Conservation (phyloP, 2,329 filamentous ascomycete species). For the Beauveria medogensis region DNA sequence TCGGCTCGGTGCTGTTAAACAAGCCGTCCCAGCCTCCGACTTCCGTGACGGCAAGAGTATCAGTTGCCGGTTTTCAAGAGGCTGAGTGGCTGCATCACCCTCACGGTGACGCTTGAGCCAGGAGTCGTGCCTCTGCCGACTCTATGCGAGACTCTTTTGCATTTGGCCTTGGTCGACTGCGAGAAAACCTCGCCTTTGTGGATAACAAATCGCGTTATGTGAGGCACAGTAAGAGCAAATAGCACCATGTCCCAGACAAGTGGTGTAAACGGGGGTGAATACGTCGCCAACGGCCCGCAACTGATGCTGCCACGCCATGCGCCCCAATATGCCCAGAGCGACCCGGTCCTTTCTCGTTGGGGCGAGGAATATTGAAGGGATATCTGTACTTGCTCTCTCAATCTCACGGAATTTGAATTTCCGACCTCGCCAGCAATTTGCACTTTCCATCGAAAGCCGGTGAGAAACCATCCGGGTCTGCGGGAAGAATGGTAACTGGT, state of each 20-base stretch:
- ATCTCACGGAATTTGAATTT: not conserved
- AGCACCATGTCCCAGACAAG: not conserved
- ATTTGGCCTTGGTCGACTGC: not conserved
- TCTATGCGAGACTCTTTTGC: not conserved
- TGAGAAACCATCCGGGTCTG: not conserved
- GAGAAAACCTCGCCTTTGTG: conserved; percentile 4
- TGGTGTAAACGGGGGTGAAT: conserved; percentile 2
- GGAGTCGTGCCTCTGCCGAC: not conserved
- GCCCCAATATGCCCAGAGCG: not conserved
- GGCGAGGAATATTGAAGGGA: not conserved
- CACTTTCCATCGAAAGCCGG: not conserved
- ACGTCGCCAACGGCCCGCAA: conserved; percentile 7
- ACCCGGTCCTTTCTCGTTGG: not conserved
- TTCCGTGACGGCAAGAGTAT: not conserved
- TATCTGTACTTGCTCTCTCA: not conserved
- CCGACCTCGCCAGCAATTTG: not conserved
- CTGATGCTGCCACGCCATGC: not conserved
- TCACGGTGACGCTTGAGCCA: not conserved
- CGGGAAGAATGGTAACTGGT: not conserved
- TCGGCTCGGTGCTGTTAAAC: not conserved
- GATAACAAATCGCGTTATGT: conserved; percentile 3
- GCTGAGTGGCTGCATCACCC: not conserved
- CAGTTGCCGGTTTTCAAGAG: not conserved
- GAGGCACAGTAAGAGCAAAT: not conserved
- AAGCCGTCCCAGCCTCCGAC: not conserved